Percentiles rank a stretch among this genome's conserved stretches.
Evolutionary conservation across 331 rosid species (phyloP).

Genomic region (Quercus phellos): DNA sequence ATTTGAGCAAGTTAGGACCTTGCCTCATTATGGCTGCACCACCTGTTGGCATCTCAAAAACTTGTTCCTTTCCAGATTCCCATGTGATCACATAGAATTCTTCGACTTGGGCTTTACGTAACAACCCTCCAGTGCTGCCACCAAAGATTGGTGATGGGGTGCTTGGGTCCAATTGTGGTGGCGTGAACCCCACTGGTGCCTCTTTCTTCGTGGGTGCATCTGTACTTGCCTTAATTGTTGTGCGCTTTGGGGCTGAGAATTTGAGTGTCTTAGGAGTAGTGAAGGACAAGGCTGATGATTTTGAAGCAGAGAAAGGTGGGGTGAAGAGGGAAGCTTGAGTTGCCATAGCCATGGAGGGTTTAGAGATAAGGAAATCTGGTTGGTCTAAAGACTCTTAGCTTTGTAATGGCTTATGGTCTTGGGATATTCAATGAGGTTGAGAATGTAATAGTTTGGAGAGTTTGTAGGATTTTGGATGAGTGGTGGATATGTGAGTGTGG

Average conservation of each 20-base stretch:
- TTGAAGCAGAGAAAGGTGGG: slow-evolving; percentile 46
- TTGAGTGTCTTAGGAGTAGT: slow-evolving; percentile 41
- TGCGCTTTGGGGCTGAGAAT: slow-evolving; percentile 21
- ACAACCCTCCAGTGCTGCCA: slow-evolving; percentile 88
- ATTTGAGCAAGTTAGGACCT: slow-evolving; percentile 79
- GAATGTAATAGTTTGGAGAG: neutral
- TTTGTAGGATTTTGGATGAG: slow-evolving; percentile 32
- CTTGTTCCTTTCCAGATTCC: slow-evolving; percentile 91
- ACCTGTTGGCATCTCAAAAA: slow-evolving; percentile 98
- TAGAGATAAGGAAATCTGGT: neutral
- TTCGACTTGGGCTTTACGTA: slow-evolving; percentile 90
- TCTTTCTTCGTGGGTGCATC: slow-evolving; percentile 27
- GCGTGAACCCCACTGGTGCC: slow-evolving; percentile 91
- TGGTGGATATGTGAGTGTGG: slow-evolving; percentile 42
- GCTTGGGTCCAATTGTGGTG: slow-evolving; percentile 81
- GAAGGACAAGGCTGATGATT: slow-evolving; percentile 47
- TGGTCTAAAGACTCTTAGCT: neutral
- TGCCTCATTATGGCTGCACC: slow-evolving; percentile 99
- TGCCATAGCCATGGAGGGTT: slow-evolving; percentile 67
- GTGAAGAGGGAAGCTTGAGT: slow-evolving; percentile 84
- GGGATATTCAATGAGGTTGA: slow-evolving; percentile 13
- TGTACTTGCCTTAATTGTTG: slow-evolving; percentile 32
- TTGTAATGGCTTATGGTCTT: neutral
- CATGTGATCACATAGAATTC: slow-evolving; percentile 96
- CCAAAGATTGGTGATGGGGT: slow-evolving; percentile 94